Conservation (phyloP, 176 grass and related monocot species). For the Aegilops umbellulata region DNA sequence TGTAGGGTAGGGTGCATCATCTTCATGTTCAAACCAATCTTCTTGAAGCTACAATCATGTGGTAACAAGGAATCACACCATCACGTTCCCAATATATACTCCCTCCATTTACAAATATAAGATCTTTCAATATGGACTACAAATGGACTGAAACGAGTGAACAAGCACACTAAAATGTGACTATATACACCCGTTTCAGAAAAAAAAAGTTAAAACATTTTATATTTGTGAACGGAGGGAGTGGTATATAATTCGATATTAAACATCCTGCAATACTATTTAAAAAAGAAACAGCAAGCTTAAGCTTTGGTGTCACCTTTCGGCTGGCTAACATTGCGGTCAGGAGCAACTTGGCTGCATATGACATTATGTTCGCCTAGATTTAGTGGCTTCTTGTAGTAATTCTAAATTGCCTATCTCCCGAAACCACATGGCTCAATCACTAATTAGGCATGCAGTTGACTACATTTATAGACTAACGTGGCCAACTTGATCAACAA, state of each 20-base stretch:
- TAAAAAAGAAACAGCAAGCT: no score
- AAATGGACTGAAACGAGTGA: no score
- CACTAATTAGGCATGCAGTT: conserved; percentile 1
- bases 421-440: conserved; percentile 46
- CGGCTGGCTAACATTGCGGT: not conserved
- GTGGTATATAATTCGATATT: no score
- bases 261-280: no score
- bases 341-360: not conserved
- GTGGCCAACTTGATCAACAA: conserved; percentile 34
- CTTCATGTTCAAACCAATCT: not conserved
- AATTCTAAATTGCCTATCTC: conserved; percentile 12
- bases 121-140: no score
- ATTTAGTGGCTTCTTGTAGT: conserved; percentile 13
- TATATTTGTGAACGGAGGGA: no score
- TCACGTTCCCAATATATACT: not conserved
- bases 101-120: not conserved
- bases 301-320: conserved; percentile 1
- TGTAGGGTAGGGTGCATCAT: not conserved
- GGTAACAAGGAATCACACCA: not conserved
- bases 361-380: conserved; percentile 24
- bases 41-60: not conserved
- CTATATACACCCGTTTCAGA: no score
- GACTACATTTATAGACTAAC: conserved; percentile 27
- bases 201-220: no score
- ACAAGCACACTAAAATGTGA: no score